Conservation (phyloP, 805 yeast genomes). For the Ogataea dorogensis region DNA sequence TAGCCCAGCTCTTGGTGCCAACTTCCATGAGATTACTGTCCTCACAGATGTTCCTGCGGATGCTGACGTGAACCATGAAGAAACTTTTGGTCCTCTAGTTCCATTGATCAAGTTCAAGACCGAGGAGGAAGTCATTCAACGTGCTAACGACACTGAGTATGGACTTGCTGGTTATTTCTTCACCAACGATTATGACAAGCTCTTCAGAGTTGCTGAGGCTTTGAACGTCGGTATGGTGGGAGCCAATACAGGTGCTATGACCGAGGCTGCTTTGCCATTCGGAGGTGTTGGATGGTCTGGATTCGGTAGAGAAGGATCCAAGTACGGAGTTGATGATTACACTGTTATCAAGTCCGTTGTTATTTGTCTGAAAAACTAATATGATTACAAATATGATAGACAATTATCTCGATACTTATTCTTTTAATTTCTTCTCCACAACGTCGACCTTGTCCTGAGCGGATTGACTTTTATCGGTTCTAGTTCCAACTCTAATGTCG, state of each 20-base stretch:
- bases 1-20: slow-evolving; percentile 55
- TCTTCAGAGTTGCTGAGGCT: slow-evolving; percentile 62
- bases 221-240: slow-evolving; percentile 82
- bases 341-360: slow-evolving; percentile 63
- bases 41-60: slow-evolving; percentile 55
- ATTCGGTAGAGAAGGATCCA: slow-evolving; percentile 78
- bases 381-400: slow-evolving; percentile 26
- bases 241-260: slow-evolving; percentile 69
- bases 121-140: slow-evolving; percentile 60
- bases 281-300: slow-evolving; percentile 82
- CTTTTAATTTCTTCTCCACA: slow-evolving; percentile 53
- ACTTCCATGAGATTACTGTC: slow-evolving; percentile 68
- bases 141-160: slow-evolving; percentile 66
- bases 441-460: slow-evolving; percentile 70
- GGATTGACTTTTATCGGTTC: slow-evolving; percentile 70
- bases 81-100: slow-evolving; percentile 81
- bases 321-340: slow-evolving; percentile 74
- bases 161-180: slow-evolving; percentile 80
- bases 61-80: slow-evolving; percentile 63
- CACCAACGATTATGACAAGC: slow-evolving; percentile 52
- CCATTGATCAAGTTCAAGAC: slow-evolving; percentile 62
- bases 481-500: slow-evolving; percentile 84
- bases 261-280: slow-evolving; percentile 67
- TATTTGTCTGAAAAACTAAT: too few relatives aligned
- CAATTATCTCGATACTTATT: not conserved